Conservation (phyloP, 129 eudicot species). For the Escallonia herrerae region DNA sequence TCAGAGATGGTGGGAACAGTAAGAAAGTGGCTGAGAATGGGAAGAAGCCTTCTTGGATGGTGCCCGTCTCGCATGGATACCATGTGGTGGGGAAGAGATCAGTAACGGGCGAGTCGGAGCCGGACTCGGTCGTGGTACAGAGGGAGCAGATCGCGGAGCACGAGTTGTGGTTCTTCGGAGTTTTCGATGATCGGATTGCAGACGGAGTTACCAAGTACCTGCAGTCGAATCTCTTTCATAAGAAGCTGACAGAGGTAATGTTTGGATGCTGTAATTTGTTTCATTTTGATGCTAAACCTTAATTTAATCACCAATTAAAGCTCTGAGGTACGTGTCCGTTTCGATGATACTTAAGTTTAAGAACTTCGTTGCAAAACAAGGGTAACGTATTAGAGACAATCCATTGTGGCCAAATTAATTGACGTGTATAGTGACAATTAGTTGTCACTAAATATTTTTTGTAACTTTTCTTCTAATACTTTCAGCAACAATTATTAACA, state of each 20-base stretch:
- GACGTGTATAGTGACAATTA: no score
- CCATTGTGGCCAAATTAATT: no score
- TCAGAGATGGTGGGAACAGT: conserved; percentile 11
- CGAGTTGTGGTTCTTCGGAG: conserved; percentile 44
- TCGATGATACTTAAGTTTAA: no score
- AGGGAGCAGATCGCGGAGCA: conserved; percentile 30
- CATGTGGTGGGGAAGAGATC: conserved; percentile 28
- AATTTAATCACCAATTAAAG: no score
- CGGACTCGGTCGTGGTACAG: conserved; percentile 34
- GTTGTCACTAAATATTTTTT: no score
- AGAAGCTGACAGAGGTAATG: conserved; percentile 30
- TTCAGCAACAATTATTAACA: no score
- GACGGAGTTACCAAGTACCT: conserved; percentile 27
- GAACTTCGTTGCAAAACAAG: no score
- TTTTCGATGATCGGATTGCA: conserved; percentile 24
- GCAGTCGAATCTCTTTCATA: conserved; percentile 35
- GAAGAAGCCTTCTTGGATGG: conserved; percentile 38
- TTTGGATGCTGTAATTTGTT: no score
- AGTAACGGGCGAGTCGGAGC: background rate
- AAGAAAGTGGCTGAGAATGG: background rate
- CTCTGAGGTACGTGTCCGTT: no score
- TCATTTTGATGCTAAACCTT: no score
- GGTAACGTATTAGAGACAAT: no score
- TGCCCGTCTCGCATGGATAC: conserved; percentile 38
- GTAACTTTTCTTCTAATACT: no score